Conservation (phyloP, 768 basidiomycete genomes). For the Leccinum aurantiacum region DNA sequence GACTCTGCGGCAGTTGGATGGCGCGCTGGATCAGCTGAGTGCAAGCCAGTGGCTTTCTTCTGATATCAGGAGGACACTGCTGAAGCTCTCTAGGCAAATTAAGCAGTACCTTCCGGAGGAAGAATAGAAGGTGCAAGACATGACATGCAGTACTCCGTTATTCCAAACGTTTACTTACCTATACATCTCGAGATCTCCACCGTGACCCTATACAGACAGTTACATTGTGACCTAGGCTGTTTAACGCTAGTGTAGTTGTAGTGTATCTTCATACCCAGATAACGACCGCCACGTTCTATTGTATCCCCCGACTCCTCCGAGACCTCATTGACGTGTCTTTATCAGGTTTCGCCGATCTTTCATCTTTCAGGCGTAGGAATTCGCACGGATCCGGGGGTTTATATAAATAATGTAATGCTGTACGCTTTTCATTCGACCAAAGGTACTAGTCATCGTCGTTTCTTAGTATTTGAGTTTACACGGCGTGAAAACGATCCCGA, state of each 20-base stretch:
- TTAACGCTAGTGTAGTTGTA: not conserved
- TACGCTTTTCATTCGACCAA: too few species aligned
- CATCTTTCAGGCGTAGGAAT: too few species aligned
- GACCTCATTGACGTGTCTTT: too few species aligned
- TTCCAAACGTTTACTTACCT: not conserved
- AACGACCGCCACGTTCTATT: not conserved
- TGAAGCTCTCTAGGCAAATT: not conserved
- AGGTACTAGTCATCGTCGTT: too few species aligned
- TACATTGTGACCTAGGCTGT: not conserved
- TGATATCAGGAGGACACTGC: conserved; percentile 4
- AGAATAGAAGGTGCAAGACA: too few species aligned
- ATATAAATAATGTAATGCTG: too few species aligned
- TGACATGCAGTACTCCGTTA: not conserved
- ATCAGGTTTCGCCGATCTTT: too few species aligned
- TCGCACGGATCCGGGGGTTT: too few species aligned
- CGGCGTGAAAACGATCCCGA: too few species aligned
- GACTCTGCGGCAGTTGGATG: not conserved
- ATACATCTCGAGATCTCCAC: too few species aligned
- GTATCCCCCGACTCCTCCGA: too few species aligned
- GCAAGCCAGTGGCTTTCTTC: not conserved
- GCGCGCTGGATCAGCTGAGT: not conserved
- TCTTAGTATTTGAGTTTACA: too few species aligned
- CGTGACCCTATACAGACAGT: not conserved
- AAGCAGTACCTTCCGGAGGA: not conserved
- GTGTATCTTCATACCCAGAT: not conserved